Evolutionary conservation across 768 basidiomycete genomes (phyloP), one percentile per base, ranked within the genome.

Genomic region (Pilatotrama ljubarskyi): DNA sequence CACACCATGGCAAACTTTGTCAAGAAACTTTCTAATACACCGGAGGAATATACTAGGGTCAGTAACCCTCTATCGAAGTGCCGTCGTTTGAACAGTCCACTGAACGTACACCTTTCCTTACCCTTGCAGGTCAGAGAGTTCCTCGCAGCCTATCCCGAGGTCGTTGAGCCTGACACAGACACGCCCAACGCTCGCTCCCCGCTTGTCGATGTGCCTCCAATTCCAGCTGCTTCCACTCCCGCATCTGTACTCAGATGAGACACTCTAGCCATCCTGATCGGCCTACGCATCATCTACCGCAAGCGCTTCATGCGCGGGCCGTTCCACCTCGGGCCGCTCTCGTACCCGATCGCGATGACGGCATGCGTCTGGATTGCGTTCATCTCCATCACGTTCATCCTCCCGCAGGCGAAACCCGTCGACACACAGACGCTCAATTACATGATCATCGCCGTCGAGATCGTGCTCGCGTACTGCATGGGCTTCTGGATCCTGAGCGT

Each of bases 381-480:
- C 70, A 91, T 93, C 64, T 77, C 87, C 5, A 84, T 91, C 66
- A 83, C 78, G 5, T 91, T 91, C 71, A 84, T 90, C 64, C 78
- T 93, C 1, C 89, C 88, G 7, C 81, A 86, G 71, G 73, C 81
- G 26, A 90, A 86, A 67, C 88, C 88, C 7, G 88, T 91, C 47
- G 74, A 83, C 64, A 81, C 83, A 0, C 82, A 89, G 67, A 89
- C 89, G 1, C 75, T 91, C 61, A 91, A 90, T 69, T 93, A 91
- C 68, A 73, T 89, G 0, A 79, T 86, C 41, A 88, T 91, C 9
- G 90, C 89, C 3, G 87, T 91, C 22, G 88, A 85, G 0, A 88
- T 90, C 63, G 86, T 93, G 15, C 67, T 88, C 3, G 57, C 73
- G 1, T 90, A 89, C 70, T 80, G 83, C 55, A 68, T 87, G n/a